Evolutionary conservation across 1,139 yeast species (phyloP).

Genomic region (Geotrichum siamense): DNA sequence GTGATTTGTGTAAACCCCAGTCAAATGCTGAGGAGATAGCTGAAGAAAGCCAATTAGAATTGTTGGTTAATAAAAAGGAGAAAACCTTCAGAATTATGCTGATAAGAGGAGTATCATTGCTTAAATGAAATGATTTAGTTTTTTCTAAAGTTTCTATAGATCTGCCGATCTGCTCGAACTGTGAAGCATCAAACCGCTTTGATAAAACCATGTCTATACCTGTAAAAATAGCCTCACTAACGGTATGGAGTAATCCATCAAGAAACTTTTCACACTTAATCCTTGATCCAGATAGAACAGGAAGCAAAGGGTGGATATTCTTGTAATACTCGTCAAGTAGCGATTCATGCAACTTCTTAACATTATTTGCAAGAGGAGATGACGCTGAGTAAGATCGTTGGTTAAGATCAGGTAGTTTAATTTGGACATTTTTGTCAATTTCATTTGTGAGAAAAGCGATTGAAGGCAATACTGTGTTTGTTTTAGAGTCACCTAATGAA

Average conservation of each 20-base stretch:
- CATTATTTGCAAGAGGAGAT: background rate
- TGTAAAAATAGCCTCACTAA: background rate
- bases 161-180: background rate
- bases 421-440: conserved; percentile 9
- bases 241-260: background rate
- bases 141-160: background rate
- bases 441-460: conserved; percentile 11
- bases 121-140: conserved; percentile 24
- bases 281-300: conserved; percentile 35
- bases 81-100: background rate
- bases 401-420: conserved; percentile 7
- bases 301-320: conserved; percentile 37
- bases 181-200: background rate
- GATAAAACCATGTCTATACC: background rate
- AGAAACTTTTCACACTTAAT: conserved; percentile 31
- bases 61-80: conserved; percentile 33
- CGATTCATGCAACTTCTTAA: conserved; percentile 30
- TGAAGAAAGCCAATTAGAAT: conserved; percentile 35
- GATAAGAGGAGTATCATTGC: conserved; percentile 29
- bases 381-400: conserved; percentile 11
- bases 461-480: conserved; percentile 9
- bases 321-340: conserved; percentile 36
- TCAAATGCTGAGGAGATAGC: conserved; percentile 32
- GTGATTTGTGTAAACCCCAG: background rate
- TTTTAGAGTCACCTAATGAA: background rate